phyloP scores from a whole-genome alignment of 345 rosid species.

The Gossypium arboreum region DNA sequence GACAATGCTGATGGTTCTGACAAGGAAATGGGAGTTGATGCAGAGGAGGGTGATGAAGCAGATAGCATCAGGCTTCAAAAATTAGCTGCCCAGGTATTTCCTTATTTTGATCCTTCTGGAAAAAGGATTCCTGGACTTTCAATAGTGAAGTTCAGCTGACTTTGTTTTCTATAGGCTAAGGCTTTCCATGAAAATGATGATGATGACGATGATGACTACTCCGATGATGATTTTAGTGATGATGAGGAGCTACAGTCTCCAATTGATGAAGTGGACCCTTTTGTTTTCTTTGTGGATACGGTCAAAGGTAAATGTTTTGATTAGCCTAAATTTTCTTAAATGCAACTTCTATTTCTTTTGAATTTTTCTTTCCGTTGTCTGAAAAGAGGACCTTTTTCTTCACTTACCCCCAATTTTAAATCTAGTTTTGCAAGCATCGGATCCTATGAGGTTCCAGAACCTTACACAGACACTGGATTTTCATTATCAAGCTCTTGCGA shows the following conservation, averaged over 20 bases:
- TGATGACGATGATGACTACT: slow-evolving; percentile 73
- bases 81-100: slow-evolving; percentile 82
- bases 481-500: slow-evolving; percentile 83
- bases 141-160: neutral
- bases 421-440: slow-evolving; percentile 72
- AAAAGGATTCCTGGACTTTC: neutral
- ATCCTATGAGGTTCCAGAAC: slow-evolving; percentile 75
- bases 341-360: neutral
- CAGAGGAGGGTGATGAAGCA: slow-evolving; percentile 94
- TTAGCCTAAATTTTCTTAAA: neutral
- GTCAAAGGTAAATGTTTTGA: slow-evolving; percentile 51
- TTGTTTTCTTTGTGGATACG: slow-evolving; percentile 81
- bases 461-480: slow-evolving; percentile 79
- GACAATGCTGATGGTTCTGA: slow-evolving; percentile 84
- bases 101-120: neutral
- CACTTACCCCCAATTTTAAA: neutral
- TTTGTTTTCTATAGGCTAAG: slow-evolving; percentile 46
- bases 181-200: slow-evolving; percentile 63
- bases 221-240: slow-evolving; percentile 86
- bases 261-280: slow-evolving; percentile 95
- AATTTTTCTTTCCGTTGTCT: neutral
- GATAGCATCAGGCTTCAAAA: slow-evolving; percentile 70
- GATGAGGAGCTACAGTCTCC: slow-evolving; percentile 97
- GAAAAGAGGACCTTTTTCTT: neutral
- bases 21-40: slow-evolving; percentile 90